Percentiles rank a stretch among this genome's conserved stretches.
Evolutionary conservation across 768 basidiomycete genomes (phyloP).

Genomic region (Kwoniella mangroviensis): DNA sequence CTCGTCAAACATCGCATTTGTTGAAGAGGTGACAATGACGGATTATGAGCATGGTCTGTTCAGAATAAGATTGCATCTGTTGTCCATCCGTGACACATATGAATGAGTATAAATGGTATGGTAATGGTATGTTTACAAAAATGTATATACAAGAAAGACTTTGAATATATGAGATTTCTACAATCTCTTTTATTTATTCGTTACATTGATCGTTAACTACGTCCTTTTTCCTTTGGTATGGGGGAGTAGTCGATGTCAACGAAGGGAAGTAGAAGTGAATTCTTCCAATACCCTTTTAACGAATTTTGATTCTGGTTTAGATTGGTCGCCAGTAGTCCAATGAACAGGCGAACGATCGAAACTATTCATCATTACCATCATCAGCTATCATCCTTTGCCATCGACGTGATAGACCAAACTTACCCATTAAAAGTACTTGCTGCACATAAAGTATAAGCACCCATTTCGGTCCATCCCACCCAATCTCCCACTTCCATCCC

Average conservation of each 20-base stretch:
- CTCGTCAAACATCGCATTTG: not conserved
- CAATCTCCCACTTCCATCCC: constrained; percentile 89
- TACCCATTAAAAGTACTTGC: constrained; percentile 90
- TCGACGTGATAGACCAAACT: not conserved
- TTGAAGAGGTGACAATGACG: not conserved
- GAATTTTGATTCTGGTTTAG: constrained; percentile 35
- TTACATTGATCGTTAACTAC: constrained; percentile 4
- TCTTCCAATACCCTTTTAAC: constrained; percentile 51
- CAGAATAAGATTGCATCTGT: not conserved
- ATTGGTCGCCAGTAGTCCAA: constrained; percentile 53
- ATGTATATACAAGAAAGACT: constrained; percentile 4
- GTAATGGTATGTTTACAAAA: not conserved
- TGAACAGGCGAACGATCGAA: constrained; percentile 47
- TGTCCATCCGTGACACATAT: not conserved
- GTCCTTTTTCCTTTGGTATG: constrained; percentile 1
- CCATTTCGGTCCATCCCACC: constrained; percentile 98
- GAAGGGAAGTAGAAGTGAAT: constrained; percentile 36
- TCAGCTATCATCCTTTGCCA: not conserved
- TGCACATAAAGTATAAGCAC: constrained; percentile 97
- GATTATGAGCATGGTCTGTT: not conserved
- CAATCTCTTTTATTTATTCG: constrained; percentile 5
- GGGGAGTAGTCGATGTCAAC: constrained; percentile 56
- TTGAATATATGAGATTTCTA: not conserved
- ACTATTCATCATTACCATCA: constrained; percentile 2
- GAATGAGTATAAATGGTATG: not conserved